Base-by-base conservation (phyloP, 1,139 yeast genomes). In the Trichomonascaceae sp. region DNA sequence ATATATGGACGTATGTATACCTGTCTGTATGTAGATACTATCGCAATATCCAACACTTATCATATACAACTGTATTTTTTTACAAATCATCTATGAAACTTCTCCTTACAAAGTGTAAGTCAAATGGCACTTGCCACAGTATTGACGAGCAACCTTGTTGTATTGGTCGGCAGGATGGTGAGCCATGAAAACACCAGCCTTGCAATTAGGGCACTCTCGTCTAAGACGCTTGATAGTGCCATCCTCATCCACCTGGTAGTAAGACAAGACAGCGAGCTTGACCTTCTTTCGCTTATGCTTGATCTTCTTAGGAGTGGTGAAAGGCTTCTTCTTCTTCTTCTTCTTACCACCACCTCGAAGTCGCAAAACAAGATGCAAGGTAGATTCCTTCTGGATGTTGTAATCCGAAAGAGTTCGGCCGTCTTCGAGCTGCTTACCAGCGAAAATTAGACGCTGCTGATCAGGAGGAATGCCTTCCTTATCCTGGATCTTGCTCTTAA, bases 321-420 rank as follows among this genome's bases (percentile, higher is more conserved):
- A 95, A 76, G 90, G 97, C 96, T 95, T 95, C 91, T 90, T 90
- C 90, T 88, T 89, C 88, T 96, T 91, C 90, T 93, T 93, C 87
- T 93, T 93, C 87, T 97, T 98, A 83, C 96, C 96, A 87, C 97
- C 98, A 87, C 98, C 98, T 85, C 98, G 88, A 78, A 93, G 88
- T 85, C 98, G 90, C 66, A 93, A 82, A 74, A 93, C 98, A 79
- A 93, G 85, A 81, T 93, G 97, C 67, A 93, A 79, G 68, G 98
- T 93, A 66, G 98, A 91, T 83, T 93, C 99, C 89, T 93, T 91
- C 83, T 91, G 97, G 83, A 93, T 93, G 95, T 91, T 91, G 96
- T 93, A 93, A 85, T 93, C 99, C 70, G 96, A 86, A 72, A 93
- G 84, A 68, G 98, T 91, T 84, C 98, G 89, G 73, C 97, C 97